Evolutionary conservation across 352 stramenopile genomes (phyloP).

Genomic region (Phytophthora foliorum): DNA sequence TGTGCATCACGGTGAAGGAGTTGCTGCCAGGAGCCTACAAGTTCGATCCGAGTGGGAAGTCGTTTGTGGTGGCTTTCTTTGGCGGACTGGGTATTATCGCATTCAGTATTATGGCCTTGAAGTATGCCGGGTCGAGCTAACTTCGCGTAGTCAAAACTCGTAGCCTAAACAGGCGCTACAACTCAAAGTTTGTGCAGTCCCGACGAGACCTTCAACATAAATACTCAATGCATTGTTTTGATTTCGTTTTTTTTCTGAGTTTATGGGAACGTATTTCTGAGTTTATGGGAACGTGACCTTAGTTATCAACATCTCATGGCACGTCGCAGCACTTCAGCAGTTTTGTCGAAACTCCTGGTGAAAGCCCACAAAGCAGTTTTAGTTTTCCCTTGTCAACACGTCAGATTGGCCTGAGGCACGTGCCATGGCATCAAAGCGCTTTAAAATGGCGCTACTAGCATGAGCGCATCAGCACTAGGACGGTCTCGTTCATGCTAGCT

Average conservation of each 20-base stretch:
- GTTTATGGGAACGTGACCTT: too few relatives aligned
- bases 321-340: too few relatives aligned
- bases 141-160: too few relatives aligned
- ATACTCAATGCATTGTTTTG: too few relatives aligned
- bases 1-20: slow-evolving; percentile 93
- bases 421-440: not conserved
- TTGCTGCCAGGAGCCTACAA: slow-evolving; percentile 75
- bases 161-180: too few relatives aligned
- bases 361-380: too few relatives aligned
- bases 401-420: not conserved
- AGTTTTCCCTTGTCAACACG: not conserved
- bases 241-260: too few relatives aligned
- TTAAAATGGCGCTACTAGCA: not conserved
- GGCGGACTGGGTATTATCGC: slow-evolving; percentile 91
- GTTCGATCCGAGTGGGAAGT: slow-evolving; percentile 89
- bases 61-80: slow-evolving; percentile 89
- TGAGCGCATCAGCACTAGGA: not conserved
- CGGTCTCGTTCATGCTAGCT: not conserved
- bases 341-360: too few relatives aligned
- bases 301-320: too few relatives aligned
- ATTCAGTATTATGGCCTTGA: slow-evolving; percentile 89
- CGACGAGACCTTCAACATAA: too few relatives aligned
- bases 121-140: slow-evolving; percentile 71
- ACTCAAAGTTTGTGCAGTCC: too few relatives aligned
- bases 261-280: too few relatives aligned